These are phyloP conservation scores for Zasmidium angulare DNA, from an alignment of 2,329 filamentous ascomycete species.

Conservation along the genomic window DNA sequence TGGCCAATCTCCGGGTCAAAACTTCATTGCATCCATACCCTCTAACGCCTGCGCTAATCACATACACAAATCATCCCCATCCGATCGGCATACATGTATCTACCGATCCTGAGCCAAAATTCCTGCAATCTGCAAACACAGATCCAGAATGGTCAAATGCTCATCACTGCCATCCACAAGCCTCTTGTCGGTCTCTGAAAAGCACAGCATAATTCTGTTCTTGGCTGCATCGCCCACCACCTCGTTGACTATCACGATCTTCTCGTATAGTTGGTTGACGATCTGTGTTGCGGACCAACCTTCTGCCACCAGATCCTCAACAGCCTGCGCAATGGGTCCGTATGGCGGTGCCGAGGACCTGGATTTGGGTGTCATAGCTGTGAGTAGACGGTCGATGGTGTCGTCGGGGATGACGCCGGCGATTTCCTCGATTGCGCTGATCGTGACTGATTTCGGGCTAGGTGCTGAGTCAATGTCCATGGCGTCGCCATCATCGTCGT, in stretches of 20 bases:
- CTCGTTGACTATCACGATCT: constrained; percentile 75
- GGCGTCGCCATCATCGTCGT: constrained; percentile 57
- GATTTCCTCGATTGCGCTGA: constrained; percentile 86
- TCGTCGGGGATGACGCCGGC: constrained; percentile 83
- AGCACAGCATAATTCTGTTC: constrained; percentile 82
- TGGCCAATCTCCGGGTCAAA: no score
- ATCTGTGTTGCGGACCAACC: constrained; percentile 95
- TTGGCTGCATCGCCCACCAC: constrained; percentile 81
- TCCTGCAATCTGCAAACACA: constrained; percentile 68
- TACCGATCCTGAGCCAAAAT: constrained; percentile 17
- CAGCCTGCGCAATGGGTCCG: constrained; percentile 70
- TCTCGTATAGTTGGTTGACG: constrained; percentile 80
- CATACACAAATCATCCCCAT: neutral
- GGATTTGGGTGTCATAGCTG: constrained; percentile 68
- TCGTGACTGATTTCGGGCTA: constrained; percentile 57
- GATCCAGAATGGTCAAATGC: constrained; percentile 84
- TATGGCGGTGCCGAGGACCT: constrained; percentile 61
- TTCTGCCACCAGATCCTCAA: constrained; percentile 90
- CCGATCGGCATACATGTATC: neutral
- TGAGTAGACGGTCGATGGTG: constrained; percentile 69
- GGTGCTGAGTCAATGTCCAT: constrained; percentile 47
- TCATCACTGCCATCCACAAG: constrained; percentile 94
- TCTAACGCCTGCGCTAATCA: neutral
- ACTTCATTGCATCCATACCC: no score
- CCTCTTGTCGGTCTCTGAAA: constrained; percentile 93